Conservation (phyloP, 495 filamentous ascomycete genomes). For the Penicillium arizonense region DNA sequence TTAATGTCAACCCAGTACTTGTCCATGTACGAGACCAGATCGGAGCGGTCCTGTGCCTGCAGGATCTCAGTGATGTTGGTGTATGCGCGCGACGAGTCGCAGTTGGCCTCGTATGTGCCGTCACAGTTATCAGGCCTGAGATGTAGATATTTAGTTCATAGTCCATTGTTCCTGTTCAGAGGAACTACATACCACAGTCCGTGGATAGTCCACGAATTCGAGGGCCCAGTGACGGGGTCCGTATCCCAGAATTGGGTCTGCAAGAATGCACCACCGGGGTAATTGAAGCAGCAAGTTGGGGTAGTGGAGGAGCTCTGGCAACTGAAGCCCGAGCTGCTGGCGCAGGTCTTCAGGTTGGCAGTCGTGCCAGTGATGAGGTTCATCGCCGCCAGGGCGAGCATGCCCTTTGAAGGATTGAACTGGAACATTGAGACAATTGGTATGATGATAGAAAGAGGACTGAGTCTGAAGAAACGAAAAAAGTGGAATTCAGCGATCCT, state of each 20-base stretch:
- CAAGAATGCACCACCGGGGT: slow-evolving; percentile 69
- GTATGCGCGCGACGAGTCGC: slow-evolving; percentile 62
- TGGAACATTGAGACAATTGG: slow-evolving; percentile 1
- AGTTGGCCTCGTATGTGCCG: slow-evolving; percentile 67
- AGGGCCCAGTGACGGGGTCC: slow-evolving; percentile 59
- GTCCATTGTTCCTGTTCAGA: not conserved
- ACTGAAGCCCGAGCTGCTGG: slow-evolving; percentile 31
- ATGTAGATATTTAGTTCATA: not conserved
- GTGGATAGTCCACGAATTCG: slow-evolving; percentile 80
- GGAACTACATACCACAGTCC: slow-evolving; percentile 59
- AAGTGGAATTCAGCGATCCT: too few relatives aligned
- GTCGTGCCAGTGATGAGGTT: slow-evolving; percentile 18
- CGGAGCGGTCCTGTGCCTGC: slow-evolving; percentile 49
- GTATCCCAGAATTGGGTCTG: slow-evolving; percentile 85
- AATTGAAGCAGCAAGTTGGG: slow-evolving; percentile 74
- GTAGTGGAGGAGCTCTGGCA: slow-evolving; percentile 36
- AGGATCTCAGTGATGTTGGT: slow-evolving; percentile 66
- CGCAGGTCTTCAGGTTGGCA: slow-evolving; percentile 27
- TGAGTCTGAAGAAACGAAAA: not conserved
- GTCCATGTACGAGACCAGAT: slow-evolving; percentile 67
- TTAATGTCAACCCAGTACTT: slow-evolving; percentile 65
- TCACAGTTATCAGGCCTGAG: slow-evolving; percentile 77
- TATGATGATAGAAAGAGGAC: slow-evolving; percentile 10
- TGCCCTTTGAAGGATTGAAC: slow-evolving; percentile 18
- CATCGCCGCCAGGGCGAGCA: slow-evolving; percentile 29